Conservation (phyloP, 2,329 filamentous ascomycete genomes). For the Scopulariopsis brevicaulis region DNA sequence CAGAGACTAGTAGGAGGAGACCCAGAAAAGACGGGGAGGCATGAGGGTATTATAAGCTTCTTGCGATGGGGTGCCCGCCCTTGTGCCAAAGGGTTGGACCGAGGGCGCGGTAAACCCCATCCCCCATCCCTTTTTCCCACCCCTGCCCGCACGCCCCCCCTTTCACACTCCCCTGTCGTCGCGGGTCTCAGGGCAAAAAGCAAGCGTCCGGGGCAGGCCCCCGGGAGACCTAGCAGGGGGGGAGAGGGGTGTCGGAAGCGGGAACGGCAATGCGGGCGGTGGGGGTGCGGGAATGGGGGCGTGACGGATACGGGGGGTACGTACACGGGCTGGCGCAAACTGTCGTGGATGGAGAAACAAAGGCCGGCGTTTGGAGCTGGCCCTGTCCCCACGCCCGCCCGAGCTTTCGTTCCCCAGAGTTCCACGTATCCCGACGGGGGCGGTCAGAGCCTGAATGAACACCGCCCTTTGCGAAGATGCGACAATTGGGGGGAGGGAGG, state of each 20-base stretch:
- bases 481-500: no score
- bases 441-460: no score
- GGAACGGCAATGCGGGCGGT: not conserved
- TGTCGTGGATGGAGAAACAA: not conserved
- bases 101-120: not conserved
- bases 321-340: not conserved
- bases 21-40: not conserved
- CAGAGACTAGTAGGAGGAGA: not conserved
- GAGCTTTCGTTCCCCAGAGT: no score
- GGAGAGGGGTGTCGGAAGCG: not conserved
- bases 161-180: not conserved
- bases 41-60: slow-evolving; percentile 1
- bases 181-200: no score
- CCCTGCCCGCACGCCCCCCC: not conserved
- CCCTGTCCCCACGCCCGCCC: no score
- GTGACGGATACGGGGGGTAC: not conserved
- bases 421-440: no score
- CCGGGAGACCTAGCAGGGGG: not conserved
- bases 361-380: not conserved
- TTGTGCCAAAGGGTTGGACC: not conserved
- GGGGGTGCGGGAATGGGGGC: not conserved
- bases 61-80: not conserved
- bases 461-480: no score
- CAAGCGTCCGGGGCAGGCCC: no score
- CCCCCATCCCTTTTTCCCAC: not conserved